Evolutionary conservation across 2,329 filamentous ascomycete species (phyloP), one percentile per base, ranked within the genome.

Genomic region (Sporothrix luriei): DNA sequence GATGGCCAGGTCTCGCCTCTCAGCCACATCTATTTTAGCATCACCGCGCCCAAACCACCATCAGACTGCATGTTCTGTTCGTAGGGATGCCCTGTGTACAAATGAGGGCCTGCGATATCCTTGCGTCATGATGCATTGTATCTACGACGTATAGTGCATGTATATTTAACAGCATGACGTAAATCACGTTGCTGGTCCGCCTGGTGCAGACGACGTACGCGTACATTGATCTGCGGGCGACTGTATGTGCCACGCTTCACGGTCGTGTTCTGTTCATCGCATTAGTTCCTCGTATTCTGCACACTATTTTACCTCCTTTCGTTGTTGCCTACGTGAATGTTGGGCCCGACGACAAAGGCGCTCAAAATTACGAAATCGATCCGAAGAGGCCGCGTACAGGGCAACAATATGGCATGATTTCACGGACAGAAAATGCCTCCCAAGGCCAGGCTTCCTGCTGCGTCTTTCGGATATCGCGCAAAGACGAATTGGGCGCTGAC

Each of bases 21-120:
- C 40, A 59, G 29, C 55, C 55, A 59, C 55, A 19, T 59, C 21
- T 57, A 38, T 40, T 59, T 40, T 59, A 57, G 29, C 55, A 59
- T n/a, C 55, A 40, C 14, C 55, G 7, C 5, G 19, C 10, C 10
- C 29, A 33, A 33, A 33, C 33, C 4, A 33, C 33, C 33, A 33
- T 33, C 33, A 33, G 33, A 33, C 6, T 9, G 33, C 6, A 6
- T 6, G 5, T 7, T 7, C 33, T 33, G 5, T 33, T 33, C 7
- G 5, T 33, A 33, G 33, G 33, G 33, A 33, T 33, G 33, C 33
- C 33, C 33, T 33, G 5, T 33, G 5, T 33, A 33, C 33, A 6
- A 9, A 4, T 6, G 6, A 7, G 1, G 7, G 33, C 6, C 33
- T 43, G 40, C 11, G 14, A 43, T 43, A 43, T 16, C 11, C 40